These are phyloP conservation scores for Aspergillus eucalypticola DNA, from an alignment of 2,329 filamentous ascomycete genomes.

Conservation along the genomic window DNA sequence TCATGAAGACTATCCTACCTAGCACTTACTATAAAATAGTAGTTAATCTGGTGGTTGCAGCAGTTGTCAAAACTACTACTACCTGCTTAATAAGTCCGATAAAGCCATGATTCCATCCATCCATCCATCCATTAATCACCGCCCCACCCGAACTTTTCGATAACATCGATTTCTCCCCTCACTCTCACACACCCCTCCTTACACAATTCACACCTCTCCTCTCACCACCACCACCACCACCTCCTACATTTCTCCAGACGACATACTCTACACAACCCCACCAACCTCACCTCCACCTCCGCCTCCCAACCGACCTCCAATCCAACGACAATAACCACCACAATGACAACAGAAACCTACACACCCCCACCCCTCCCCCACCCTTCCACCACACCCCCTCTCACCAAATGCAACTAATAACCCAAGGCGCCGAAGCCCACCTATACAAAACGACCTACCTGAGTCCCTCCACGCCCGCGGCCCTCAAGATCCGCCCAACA, in stretches of 20 bases:
- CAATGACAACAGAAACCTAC: not conserved
- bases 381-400: constrained; percentile 59
- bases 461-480: constrained; percentile 64
- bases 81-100: not conserved
- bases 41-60: no score
- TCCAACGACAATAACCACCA: not conserved
- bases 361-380: constrained; percentile 49
- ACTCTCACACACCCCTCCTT: not conserved
- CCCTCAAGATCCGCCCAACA: constrained; percentile 85
- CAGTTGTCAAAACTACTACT: no score
- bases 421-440: constrained; percentile 93
- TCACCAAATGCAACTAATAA: constrained; percentile 68
- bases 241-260: not conserved
- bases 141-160: not conserved
- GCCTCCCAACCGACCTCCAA: no score
- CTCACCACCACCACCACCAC: not conserved
- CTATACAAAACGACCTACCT: constrained; percentile 88
- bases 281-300: not conserved
- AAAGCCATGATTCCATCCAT: not conserved
- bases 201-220: not conserved
- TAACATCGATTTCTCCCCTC: constrained; percentile 2
- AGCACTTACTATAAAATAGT: no score
- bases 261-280: not conserved
- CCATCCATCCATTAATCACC: not conserved
- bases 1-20: no score